phyloP scores from a whole-genome alignment of 495 filamentous ascomycete genomes.

The Daldinia decipiens region DNA sequence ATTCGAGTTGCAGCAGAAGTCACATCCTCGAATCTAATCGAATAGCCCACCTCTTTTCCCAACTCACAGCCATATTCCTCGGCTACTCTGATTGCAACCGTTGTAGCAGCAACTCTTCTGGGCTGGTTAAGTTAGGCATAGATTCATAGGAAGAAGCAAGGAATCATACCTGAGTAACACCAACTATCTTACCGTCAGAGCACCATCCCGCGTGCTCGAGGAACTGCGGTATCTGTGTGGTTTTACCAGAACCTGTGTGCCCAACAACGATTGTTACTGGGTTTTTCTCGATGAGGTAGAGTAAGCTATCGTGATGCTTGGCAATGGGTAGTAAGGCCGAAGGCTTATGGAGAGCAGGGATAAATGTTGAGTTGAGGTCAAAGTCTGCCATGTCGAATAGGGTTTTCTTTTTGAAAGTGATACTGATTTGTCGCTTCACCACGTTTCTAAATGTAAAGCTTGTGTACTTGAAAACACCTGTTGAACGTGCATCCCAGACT shows the following conservation, averaged over 20 bases:
- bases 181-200: slow-evolving; percentile 79
- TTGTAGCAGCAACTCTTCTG: slow-evolving; percentile 90
- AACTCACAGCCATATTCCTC: slow-evolving; percentile 92
- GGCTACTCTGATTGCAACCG: slow-evolving; percentile 89
- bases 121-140: slow-evolving; percentile 65
- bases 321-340: slow-evolving; percentile 80
- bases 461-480: background rate
- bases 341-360: slow-evolving; percentile 81
- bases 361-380: slow-evolving; percentile 72
- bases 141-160: slow-evolving; percentile 7
- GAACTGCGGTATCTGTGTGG: slow-evolving; percentile 89
- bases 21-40: slow-evolving; percentile 94
- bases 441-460: background rate
- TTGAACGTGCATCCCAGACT: background rate
- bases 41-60: slow-evolving; percentile 95
- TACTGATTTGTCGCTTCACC: background rate
- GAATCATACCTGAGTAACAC: slow-evolving; percentile 83
- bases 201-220: slow-evolving; percentile 92
- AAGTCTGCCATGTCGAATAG: slow-evolving; percentile 60
- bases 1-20: slow-evolving; percentile 89
- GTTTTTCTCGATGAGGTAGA: slow-evolving; percentile 79
- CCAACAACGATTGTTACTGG: slow-evolving; percentile 87
- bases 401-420: background rate
- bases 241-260: slow-evolving; percentile 92
- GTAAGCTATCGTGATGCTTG: slow-evolving; percentile 74